Conservation (phyloP, 495 filamentous ascomycete genomes). For the Evernia prunastri region DNA sequence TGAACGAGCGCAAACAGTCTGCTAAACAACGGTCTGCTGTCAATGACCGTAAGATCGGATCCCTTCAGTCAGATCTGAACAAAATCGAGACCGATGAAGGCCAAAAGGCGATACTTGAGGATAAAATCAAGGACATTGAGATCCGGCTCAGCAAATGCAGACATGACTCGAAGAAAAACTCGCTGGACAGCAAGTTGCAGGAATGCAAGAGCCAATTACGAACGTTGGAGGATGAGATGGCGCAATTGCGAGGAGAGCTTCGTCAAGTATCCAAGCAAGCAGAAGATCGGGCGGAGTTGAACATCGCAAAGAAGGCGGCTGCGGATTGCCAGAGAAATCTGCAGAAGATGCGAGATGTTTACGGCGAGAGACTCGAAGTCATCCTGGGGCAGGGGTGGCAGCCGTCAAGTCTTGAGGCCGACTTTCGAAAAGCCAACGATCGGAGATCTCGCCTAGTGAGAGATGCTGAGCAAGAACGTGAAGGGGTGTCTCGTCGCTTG, state of each 20-base stretch:
- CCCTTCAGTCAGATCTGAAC: slow-evolving; percentile 58
- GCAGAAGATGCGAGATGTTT: slow-evolving; percentile 67
- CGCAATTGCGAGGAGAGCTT: slow-evolving; percentile 65
- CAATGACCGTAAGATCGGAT: slow-evolving; percentile 59
- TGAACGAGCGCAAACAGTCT: slow-evolving; percentile 62
- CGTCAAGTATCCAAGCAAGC: slow-evolving; percentile 72
- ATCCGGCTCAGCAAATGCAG: slow-evolving; percentile 55
- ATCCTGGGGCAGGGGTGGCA: slow-evolving; percentile 61
- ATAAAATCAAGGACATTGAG: slow-evolving; percentile 63
- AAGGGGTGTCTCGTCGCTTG: slow-evolving; percentile 62
- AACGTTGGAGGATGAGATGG: slow-evolving; percentile 59
- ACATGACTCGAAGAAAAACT: slow-evolving; percentile 49
- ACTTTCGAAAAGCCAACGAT: slow-evolving; percentile 61
- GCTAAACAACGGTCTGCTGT: slow-evolving; percentile 60
- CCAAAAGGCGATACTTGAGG: slow-evolving; percentile 63
- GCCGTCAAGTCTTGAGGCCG: slow-evolving; percentile 59
- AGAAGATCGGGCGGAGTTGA: slow-evolving; percentile 69
- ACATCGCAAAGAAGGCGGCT: slow-evolving; percentile 68
- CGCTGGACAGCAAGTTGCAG: slow-evolving; percentile 63
- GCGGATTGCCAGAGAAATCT: slow-evolving; percentile 64
- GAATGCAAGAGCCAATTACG: slow-evolving; percentile 55
- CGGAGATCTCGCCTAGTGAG: slow-evolving; percentile 44
- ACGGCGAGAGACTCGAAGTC: slow-evolving; percentile 58
- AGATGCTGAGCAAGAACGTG: slow-evolving; percentile 61
- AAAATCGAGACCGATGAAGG: slow-evolving; percentile 77